Evolutionary conservation across 495 filamentous ascomycete species (phyloP).

Genomic region (Entonaema liquescens): DNA sequence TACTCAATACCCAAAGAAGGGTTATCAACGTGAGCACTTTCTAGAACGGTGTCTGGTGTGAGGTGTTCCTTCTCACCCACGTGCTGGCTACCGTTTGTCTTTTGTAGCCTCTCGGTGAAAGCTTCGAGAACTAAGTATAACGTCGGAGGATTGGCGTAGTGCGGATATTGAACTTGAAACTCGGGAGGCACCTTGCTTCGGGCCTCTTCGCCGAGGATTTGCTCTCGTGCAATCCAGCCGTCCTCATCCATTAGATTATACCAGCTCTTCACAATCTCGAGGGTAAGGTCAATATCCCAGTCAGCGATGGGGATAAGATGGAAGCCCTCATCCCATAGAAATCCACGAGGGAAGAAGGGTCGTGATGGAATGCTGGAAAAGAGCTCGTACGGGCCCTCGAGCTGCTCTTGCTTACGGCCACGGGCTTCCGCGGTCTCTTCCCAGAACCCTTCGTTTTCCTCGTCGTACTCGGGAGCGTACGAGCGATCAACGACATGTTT

Average conservation of each 20-base stretch:
- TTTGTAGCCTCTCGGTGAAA: slow-evolving; percentile 77
- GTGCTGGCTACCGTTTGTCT: slow-evolving; percentile 51
- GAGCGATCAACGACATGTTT: slow-evolving; percentile 88
- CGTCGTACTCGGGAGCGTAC: slow-evolving; percentile 88
- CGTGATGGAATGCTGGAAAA: slow-evolving; percentile 94
- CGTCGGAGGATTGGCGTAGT: slow-evolving; percentile 98
- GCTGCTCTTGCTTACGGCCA: slow-evolving; percentile 65
- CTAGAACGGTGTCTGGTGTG: slow-evolving; percentile 48
- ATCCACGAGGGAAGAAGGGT: slow-evolving; percentile 95
- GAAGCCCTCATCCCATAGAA: slow-evolving; percentile 98
- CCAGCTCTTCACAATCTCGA: slow-evolving; percentile 96
- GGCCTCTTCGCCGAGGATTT: slow-evolving; percentile 93
- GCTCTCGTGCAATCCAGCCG: slow-evolving; percentile 97
- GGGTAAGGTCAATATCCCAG: slow-evolving; percentile 90
- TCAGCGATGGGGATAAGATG: slow-evolving; percentile 91
- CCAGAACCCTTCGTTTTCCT: slow-evolving; percentile 98
- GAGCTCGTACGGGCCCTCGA: slow-evolving; percentile 87
- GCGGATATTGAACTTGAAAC: slow-evolving; percentile 96
- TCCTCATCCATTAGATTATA: slow-evolving; percentile 95
- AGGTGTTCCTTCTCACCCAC: slow-evolving; percentile 45
- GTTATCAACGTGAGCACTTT: slow-evolving; percentile 70
- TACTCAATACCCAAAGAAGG: slow-evolving; percentile 74
- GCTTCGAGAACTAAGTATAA: slow-evolving; percentile 87
- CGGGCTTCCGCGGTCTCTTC: slow-evolving; percentile 82
- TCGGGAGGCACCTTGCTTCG: slow-evolving; percentile 95